Conservation (phyloP, 139 green algal genomes). For the Tetradesmus obliquus region DNA sequence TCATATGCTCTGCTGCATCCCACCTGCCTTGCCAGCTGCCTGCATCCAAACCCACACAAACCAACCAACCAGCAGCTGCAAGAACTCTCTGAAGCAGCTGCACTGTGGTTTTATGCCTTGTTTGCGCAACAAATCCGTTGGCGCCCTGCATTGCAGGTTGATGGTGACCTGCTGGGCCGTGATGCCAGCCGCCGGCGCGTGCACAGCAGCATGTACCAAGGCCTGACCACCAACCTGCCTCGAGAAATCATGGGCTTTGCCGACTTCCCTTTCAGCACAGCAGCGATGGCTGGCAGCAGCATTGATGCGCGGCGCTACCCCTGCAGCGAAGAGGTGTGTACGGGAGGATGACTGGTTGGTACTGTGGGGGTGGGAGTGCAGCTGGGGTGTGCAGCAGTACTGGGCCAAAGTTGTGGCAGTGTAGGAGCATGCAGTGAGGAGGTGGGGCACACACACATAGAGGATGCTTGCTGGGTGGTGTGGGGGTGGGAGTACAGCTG, state of each 20-base stretch:
- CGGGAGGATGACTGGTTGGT: background rate
- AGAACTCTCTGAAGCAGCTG: background rate
- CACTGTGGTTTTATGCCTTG: background rate
- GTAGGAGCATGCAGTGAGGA: slow-evolving; percentile 52
- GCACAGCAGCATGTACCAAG: slow-evolving; percentile 72
- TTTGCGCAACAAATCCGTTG: background rate
- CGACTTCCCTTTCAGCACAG: slow-evolving; percentile 74
- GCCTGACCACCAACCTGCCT: slow-evolving; percentile 84
- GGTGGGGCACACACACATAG: slow-evolving; percentile 44
- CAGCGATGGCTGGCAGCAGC: slow-evolving; percentile 49
- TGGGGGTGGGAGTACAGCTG: background rate
- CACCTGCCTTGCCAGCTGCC: too few relatives aligned
- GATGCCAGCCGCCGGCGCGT: slow-evolving; percentile 47
- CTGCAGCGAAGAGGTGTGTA: slow-evolving; percentile 64
- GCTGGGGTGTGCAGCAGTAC: background rate
- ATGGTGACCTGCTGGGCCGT: slow-evolving; percentile 54
- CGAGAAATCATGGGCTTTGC: slow-evolving; percentile 81
- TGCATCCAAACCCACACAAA: too few relatives aligned
- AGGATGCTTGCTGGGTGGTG: background rate
- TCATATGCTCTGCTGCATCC: too few relatives aligned
- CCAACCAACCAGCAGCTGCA: too few relatives aligned
- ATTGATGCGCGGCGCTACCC: slow-evolving; percentile 64
- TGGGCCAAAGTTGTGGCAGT: background rate
- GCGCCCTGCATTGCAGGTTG: background rate
- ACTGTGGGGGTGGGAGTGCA: background rate